phyloP scores from a whole-genome alignment of 768 basidiomycete species.

The Lactifluus volemus region DNA sequence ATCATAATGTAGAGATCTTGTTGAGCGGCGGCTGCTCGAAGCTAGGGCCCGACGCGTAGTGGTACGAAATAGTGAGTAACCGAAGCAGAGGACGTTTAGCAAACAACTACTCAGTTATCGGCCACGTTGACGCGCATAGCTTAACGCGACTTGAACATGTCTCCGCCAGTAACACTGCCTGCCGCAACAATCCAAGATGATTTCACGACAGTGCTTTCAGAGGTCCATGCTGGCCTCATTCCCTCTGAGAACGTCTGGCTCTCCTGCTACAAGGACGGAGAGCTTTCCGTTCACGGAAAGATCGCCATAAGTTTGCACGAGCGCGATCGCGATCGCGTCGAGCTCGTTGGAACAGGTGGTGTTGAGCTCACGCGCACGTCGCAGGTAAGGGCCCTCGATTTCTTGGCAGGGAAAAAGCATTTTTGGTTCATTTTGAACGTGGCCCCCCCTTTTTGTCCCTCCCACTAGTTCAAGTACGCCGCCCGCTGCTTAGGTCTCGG shows the following conservation, averaged over 20 bases:
- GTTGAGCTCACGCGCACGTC: conserved; percentile 9
- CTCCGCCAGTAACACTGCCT: conserved; percentile 9
- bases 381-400: conserved; percentile 5
- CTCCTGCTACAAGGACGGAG: conserved; percentile 18
- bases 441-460: not conserved
- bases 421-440: not conserved
- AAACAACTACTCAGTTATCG: not conserved
- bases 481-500: conserved; percentile 11
- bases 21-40: too few species aligned
- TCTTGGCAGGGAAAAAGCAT: not conserved
- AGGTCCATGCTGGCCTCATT: conserved; percentile 14
- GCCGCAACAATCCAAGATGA: conserved; percentile 17
- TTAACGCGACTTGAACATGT: not conserved
- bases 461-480: conserved; percentile 10
- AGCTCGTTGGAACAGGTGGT: conserved; percentile 7
- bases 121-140: not conserved
- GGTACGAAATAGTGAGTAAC: not conserved
- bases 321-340: conserved; percentile 17
- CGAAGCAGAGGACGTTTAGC: too few species aligned
- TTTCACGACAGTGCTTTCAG: conserved; percentile 17
- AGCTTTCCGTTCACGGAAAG: conserved; percentile 18
- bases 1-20: too few species aligned
- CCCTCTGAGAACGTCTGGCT: conserved; percentile 19
- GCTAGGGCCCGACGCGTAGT: not conserved
- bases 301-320: conserved; percentile 13